Evolutionary conservation across 1,284 basidiomycete species (phyloP), one percentile per base, ranked within the genome.

Genomic region (Ceratobasidium sp.): DNA sequence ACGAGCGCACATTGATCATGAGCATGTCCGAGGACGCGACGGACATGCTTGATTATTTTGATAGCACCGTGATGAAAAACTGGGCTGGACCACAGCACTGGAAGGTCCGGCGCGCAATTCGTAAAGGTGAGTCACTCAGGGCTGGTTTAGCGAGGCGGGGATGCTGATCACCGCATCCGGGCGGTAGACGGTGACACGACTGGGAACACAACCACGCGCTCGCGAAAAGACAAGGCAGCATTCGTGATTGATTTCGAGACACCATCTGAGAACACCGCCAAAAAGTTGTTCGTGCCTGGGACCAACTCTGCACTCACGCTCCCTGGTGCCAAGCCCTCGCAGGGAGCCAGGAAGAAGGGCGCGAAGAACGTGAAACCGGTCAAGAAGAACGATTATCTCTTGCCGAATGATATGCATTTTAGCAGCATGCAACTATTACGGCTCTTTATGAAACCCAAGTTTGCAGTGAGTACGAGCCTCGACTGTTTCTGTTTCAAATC

Each of bases 1-100:
- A 91, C 78, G 90, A 92, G 76, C 87, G 91, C 2, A 93, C 95
- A 80, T 85, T 97, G 40, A 89, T 96, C 71, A 89, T 98, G 87
- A 93, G 94, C 0, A 93, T 97, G 90, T 90, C 90, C 9, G 90
- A 91, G 68, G 89, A 86, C 0, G 89, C n/a, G 81, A 84, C 75
- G 80, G 89, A 86, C 40, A 92, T 96, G 86, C 91, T 99, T 85
- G 95, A 97, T 81, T 98, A 98, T 84, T 98, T 99, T 83, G 97
- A 99, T 83, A 89, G 92, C 80, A 91, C 89, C 51, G 89, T 96
- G 82, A 88, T 92, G 82, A 98, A 95, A 87, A 97, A 96, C 81
- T 99, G 97, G 97, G 97, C 98, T 2, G 97, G 98, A 4, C 97
- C 97, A 11, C 96, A 99, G 83, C 98, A 99, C 83, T 99, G 97